phyloP scores from a whole-genome alignment of 1,284 basidiomycete genomes.

The Vanrija sp. region DNA sequence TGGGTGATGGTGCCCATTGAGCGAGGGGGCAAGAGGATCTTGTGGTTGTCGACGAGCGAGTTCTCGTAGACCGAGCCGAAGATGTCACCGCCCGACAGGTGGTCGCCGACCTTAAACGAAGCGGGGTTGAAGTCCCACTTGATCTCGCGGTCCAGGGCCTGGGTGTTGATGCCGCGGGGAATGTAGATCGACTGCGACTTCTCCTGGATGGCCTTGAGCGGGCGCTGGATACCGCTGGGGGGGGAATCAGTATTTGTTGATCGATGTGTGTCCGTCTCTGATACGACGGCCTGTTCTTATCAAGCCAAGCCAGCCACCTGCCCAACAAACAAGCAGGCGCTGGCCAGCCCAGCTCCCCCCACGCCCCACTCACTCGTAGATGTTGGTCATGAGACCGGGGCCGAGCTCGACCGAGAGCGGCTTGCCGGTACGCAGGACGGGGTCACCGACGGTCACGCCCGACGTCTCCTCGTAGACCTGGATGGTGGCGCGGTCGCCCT shows the following conservation, averaged over 20 bases:
- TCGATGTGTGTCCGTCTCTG: too few species aligned
- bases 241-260: not conserved
- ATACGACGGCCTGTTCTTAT: slow-evolving; percentile 2
- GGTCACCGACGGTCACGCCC: slow-evolving; percentile 96
- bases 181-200: slow-evolving; percentile 98
- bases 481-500: slow-evolving; percentile 93
- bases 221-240: slow-evolving; percentile 79
- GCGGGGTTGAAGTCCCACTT: slow-evolving; percentile 97
- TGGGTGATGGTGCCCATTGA: slow-evolving; percentile 92
- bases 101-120: slow-evolving; percentile 84
- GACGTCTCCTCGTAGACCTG: slow-evolving; percentile 99
- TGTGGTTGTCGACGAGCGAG: slow-evolving; percentile 92
- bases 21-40: slow-evolving; percentile 91
- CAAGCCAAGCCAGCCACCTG: not conserved
- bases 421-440: slow-evolving; percentile 94
- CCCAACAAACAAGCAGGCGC: not conserved
- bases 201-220: slow-evolving; percentile 87
- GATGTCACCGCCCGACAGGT: slow-evolving; percentile 94
- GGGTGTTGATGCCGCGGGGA: slow-evolving; percentile 95
- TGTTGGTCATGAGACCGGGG: slow-evolving; percentile 96
- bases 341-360: not conserved
- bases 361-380: slow-evolving; percentile 64
- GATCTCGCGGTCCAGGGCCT: slow-evolving; percentile 81
- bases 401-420: slow-evolving; percentile 96
- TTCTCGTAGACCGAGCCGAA: slow-evolving; percentile 97